phyloP scores from a whole-genome alignment of 2,329 filamentous ascomycete genomes.

The Cordyceps javanica region DNA sequence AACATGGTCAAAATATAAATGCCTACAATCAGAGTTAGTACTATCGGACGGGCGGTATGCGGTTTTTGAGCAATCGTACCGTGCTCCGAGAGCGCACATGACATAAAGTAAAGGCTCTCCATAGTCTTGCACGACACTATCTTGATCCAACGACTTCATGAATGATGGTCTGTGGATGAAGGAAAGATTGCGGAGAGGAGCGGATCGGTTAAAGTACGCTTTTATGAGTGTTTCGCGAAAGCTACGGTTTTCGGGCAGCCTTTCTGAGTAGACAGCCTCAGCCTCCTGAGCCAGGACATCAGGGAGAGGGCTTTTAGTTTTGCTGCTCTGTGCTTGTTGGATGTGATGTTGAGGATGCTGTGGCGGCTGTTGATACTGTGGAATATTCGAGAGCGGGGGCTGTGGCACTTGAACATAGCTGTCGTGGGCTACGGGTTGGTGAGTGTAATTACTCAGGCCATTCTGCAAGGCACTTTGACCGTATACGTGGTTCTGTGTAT shows the following conservation, averaged over 20 bases:
- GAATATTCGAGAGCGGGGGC: background rate
- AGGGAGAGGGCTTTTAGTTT: background rate
- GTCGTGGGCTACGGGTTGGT: background rate
- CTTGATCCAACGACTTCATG: slow-evolving; percentile 19
- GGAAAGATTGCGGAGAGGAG: slow-evolving; percentile 17
- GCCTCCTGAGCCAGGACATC: background rate
- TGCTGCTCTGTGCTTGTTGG: background rate
- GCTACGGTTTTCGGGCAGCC: slow-evolving; percentile 15
- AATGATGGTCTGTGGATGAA: slow-evolving; percentile 22
- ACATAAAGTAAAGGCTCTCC: slow-evolving; percentile 20
- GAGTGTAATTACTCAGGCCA: background rate
- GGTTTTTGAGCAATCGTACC: slow-evolving; percentile 11
- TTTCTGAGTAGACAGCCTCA: slow-evolving; percentile 14
- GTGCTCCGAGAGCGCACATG: slow-evolving; percentile 21
- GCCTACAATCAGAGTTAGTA: background rate
- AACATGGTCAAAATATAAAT: slow-evolving; percentile 16
- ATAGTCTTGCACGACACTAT: slow-evolving; percentile 18
- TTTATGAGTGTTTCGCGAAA: slow-evolving; percentile 15
- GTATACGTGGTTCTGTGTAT: background rate
- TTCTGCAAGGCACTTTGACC: background rate
- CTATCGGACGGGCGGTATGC: background rate
- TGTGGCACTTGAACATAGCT: background rate
- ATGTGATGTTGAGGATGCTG: slow-evolving; percentile 2
- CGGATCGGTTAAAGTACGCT: slow-evolving; percentile 20
- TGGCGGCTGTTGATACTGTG: slow-evolving; percentile 4